Evolutionary conservation across 441 rosid species (phyloP).

Genomic region (Euphorbia celastroides): DNA sequence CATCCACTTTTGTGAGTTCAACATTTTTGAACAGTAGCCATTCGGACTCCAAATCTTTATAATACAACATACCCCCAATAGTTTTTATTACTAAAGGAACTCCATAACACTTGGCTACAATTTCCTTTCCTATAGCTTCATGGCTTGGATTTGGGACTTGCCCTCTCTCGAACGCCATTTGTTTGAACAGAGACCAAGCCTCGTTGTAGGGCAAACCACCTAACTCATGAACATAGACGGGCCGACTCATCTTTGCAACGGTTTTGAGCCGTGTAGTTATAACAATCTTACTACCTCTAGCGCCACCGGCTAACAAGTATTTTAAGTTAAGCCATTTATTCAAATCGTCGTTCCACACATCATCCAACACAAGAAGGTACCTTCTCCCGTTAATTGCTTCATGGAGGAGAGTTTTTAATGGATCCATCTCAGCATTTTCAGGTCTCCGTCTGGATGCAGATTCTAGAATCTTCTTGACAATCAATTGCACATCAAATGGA

Average conservation of each 20-base stretch:
- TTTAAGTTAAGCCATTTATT: no score
- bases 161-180: no score
- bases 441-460: no score
- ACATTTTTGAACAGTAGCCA: conserved; percentile 10
- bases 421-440: no score
- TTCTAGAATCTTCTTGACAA: no score
- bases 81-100: conserved; percentile 29
- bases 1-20: background rate
- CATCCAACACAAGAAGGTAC: no score
- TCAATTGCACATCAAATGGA: background rate
- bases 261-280: no score
- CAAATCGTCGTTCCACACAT: no score
- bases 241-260: no score
- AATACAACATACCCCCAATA: conserved; percentile 16
- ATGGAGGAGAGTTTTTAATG: no score
- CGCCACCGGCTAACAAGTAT: background rate
- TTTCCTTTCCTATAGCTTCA: background rate
- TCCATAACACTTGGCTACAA: conserved; percentile 20
- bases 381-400: no score
- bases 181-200: background rate
- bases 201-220: background rate
- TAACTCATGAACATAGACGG: no score
- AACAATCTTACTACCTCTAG: conserved; percentile 21
- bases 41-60: conserved; percentile 5
- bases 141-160: background rate